phyloP scores from a whole-genome alignment of 2,329 filamentous ascomycete species.

The Colletotrichum paranaense region DNA sequence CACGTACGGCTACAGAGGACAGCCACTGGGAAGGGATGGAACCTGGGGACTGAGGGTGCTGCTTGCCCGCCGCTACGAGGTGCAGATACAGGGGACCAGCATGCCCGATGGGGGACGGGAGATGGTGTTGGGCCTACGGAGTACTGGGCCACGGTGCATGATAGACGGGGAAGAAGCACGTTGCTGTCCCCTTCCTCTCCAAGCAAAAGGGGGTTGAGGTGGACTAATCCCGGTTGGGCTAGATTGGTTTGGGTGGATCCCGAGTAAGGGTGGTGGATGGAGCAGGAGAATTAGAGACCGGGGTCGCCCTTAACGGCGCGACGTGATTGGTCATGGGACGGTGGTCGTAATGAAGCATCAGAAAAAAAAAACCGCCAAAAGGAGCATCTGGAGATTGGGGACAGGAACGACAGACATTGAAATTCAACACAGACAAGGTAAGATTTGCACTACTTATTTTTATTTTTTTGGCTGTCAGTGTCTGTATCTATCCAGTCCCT shows the following conservation, averaged over 20 bases:
- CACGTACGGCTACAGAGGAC: not conserved
- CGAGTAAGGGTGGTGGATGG: slow-evolving; percentile 17
- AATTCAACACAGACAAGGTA: slow-evolving; percentile 11
- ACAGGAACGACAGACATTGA: slow-evolving; percentile 16
- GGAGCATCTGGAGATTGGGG: slow-evolving; percentile 34
- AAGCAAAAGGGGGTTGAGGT: slow-evolving; percentile 31
- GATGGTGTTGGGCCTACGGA: not conserved
- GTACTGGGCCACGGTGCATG: not conserved
- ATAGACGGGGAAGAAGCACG: slow-evolving; percentile 10
- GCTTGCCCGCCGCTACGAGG: not conserved
- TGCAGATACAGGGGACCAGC: slow-evolving; percentile 6
- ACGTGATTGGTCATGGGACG: slow-evolving; percentile 3
- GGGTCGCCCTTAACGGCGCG: not conserved
- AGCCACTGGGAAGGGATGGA: not conserved
- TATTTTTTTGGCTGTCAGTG: not conserved
- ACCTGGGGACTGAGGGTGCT: not conserved
- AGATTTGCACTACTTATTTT: slow-evolving; percentile 3
- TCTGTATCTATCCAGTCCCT: not conserved
- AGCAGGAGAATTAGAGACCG: slow-evolving; percentile 30
- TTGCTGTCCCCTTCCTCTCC: slow-evolving; percentile 17
- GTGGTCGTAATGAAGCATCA: slow-evolving; percentile 34
- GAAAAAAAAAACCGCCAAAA: slow-evolving; percentile 32
- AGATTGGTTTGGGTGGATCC: slow-evolving; percentile 15
- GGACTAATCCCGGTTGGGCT: slow-evolving; percentile 16
- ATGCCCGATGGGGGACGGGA: not conserved